Percentiles rank a stretch among this genome's conserved stretches.
Conservation (phyloP, 192 early-diverging fungal genomes). For the Linnemannia hyalina region DNA sequence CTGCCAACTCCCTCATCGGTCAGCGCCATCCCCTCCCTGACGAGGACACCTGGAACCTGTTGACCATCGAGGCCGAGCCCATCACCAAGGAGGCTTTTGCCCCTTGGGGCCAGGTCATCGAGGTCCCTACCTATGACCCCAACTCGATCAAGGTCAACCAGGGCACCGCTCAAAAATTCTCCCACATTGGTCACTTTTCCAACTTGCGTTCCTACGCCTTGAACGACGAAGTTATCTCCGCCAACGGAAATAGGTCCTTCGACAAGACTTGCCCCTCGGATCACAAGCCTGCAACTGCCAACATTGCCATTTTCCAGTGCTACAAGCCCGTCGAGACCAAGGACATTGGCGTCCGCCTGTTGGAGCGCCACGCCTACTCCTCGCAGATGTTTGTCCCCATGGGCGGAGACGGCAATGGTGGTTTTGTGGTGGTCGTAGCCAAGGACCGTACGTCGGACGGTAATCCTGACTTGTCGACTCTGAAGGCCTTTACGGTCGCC, state of each 20-base stretch:
- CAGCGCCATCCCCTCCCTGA: conserved; percentile 16
- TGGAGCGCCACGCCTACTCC: conserved; percentile 89
- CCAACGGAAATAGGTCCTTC: conserved; percentile 14
- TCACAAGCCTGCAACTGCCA: conserved; percentile 57
- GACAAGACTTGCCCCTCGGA: conserved; percentile 11
- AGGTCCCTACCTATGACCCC: conserved; percentile 53
- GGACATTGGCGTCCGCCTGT: conserved; percentile 72
- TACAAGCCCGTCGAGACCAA: conserved; percentile 58
- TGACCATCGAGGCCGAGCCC: conserved; percentile 67
- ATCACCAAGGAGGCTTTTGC: conserved; percentile 78
- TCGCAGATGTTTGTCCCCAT: conserved; percentile 92
- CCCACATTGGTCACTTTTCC: conserved; percentile 72
- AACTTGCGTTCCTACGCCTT: conserved; percentile 61
- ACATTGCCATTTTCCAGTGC: conserved; percentile 82
- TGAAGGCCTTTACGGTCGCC: conserved; percentile 80
- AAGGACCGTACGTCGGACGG: conserved; percentile 74
- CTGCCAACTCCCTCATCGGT: conserved; percentile 16
- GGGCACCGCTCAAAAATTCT: conserved; percentile 80
- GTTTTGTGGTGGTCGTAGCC: conserved; percentile 88
- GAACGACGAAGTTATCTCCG: conserved; percentile 48
- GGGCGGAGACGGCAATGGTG: conserved; percentile 56
- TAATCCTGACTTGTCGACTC: conserved; percentile 77
- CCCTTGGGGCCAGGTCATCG: conserved; percentile 83
- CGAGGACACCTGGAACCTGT: conserved; percentile 27
- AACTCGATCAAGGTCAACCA: conserved; percentile 69